A percentile compares a stretch with the other conserved stretches of the same genome.
Evolutionary conservation across 202 grass and related monocot genomes (phyloP).

Genomic region (Elaeis oleifera): DNA sequence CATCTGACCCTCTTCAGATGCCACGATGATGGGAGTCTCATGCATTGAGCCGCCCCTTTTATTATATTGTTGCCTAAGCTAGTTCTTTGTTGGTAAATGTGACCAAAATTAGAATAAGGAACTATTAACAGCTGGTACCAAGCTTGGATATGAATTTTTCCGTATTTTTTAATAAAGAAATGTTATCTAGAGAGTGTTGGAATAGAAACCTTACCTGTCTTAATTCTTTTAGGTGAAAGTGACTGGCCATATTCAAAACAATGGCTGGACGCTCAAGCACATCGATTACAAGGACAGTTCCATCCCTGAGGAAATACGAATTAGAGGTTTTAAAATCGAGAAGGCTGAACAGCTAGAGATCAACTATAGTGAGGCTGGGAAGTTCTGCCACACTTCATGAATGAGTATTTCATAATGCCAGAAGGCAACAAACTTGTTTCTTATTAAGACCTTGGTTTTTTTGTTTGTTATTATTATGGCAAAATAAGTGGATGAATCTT

Average conservation of each 20-base stretch:
- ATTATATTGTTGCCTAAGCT: no score
- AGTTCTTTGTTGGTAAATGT: no score
- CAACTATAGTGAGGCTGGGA: conserved; percentile 36
- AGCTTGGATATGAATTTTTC: no score
- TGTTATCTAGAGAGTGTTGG: not conserved
- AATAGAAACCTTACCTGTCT: not conserved
- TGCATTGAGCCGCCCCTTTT: no score
- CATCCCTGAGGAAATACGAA: conserved; percentile 60
- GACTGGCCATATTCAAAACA: conserved; percentile 52
- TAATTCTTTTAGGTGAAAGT: conserved; percentile 45
- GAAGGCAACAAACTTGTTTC: not conserved
- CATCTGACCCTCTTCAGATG: no score
- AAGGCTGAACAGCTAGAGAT: conserved; percentile 65
- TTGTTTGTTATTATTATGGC: no score
- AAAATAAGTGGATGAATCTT: no score
- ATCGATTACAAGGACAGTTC: conserved; percentile 60
- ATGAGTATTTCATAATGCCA: not conserved
- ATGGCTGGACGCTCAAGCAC: conserved; percentile 55
- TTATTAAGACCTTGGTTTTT: no score
- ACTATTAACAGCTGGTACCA: no score
- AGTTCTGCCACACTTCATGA: conserved; percentile 34
- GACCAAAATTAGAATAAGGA: no score
- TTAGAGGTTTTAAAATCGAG: conserved; percentile 73
- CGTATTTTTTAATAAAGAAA: not conserved
- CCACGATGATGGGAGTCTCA: no score